Evolutionary conservation across 2,329 filamentous ascomycete species (phyloP).

Genomic region (Aspergillus aculeatinus): DNA sequence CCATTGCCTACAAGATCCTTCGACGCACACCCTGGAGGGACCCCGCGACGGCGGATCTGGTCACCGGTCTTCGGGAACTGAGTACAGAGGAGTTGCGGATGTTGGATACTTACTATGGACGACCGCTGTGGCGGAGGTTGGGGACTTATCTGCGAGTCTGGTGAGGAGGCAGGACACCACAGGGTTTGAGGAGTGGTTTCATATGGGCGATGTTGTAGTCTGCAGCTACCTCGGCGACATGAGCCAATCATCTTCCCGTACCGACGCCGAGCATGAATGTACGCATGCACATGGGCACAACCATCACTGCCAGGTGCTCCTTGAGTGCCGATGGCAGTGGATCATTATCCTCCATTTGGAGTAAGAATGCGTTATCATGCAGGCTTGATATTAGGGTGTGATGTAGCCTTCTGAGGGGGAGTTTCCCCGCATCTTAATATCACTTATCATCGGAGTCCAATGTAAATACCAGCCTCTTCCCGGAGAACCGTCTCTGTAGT

Average conservation of each 20-base stretch:
- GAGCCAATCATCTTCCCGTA: background rate
- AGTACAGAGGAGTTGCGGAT: background rate
- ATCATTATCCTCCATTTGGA: background rate
- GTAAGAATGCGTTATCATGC: background rate
- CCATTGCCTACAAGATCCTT: constrained; percentile 7
- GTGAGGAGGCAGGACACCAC: background rate
- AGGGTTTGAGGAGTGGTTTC: no score
- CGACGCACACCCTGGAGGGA: constrained; percentile 8
- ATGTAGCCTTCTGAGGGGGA: background rate
- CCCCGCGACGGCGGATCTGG: constrained; percentile 6
- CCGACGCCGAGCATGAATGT: background rate
- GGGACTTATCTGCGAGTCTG: constrained; percentile 12
- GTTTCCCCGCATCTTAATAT: background rate
- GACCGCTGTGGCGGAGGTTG: constrained; percentile 10
- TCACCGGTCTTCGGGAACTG: constrained; percentile 4
- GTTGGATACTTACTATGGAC: constrained; percentile 10
- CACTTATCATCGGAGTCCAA: background rate
- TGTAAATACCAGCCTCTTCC: no score
- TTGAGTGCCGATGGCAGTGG: background rate
- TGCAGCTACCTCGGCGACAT: background rate
- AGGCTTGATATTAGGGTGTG: background rate
- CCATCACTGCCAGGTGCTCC: background rate
- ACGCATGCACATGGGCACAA: background rate
- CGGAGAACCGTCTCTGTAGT: no score
- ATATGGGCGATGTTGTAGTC: no score